phyloP scores from a whole-genome alignment of 139 green algal species.

The Chlorella ohadii region DNA sequence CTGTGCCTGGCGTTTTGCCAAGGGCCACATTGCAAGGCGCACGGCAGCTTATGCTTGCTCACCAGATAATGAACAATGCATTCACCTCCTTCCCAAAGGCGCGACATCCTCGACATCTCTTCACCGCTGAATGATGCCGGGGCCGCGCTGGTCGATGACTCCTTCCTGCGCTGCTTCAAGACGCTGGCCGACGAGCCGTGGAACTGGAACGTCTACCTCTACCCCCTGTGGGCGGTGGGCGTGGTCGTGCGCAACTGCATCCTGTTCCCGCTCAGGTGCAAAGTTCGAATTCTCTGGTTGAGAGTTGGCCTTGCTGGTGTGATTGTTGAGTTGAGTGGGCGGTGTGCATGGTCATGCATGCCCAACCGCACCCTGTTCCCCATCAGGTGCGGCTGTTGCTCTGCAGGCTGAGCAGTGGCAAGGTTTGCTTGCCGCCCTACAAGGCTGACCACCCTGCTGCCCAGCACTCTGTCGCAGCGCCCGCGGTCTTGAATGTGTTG shows the following conservation, averaged over 20 bases:
- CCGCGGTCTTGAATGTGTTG: too few species aligned
- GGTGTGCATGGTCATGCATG: conserved; percentile 76
- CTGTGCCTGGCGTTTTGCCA: too few species aligned
- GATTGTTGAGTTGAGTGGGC: too few species aligned
- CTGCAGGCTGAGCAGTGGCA: neutral
- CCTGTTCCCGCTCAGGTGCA: conserved; percentile 84
- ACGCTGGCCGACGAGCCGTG: conserved; percentile 76
- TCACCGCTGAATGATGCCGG: conserved; percentile 84
- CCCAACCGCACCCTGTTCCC: conserved; percentile 84
- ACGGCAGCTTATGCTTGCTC: too few species aligned
- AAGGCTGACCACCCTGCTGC: too few species aligned
- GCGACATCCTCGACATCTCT: conserved; percentile 86
- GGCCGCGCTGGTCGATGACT: conserved; percentile 93
- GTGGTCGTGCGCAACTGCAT: conserved; percentile 80
- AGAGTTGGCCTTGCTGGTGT: too few species aligned
- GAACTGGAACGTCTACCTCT: conserved; percentile 99
- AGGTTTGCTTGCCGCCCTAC: neutral
- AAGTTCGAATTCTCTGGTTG: too few species aligned
- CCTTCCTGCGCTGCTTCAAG: conserved; percentile 95
- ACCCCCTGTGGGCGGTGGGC: conserved; percentile 86
- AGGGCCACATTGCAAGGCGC: too few species aligned
- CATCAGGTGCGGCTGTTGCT: neutral
- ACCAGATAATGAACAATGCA: too few species aligned
- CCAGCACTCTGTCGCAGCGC: too few species aligned
- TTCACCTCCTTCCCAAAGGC: too few species aligned